Percentiles rank a stretch among this genome's conserved stretches.
These are phyloP conservation scores for Lathyrus aphaca DNA, from an alignment of 306 rosid species.

Conservation along the genomic window DNA sequence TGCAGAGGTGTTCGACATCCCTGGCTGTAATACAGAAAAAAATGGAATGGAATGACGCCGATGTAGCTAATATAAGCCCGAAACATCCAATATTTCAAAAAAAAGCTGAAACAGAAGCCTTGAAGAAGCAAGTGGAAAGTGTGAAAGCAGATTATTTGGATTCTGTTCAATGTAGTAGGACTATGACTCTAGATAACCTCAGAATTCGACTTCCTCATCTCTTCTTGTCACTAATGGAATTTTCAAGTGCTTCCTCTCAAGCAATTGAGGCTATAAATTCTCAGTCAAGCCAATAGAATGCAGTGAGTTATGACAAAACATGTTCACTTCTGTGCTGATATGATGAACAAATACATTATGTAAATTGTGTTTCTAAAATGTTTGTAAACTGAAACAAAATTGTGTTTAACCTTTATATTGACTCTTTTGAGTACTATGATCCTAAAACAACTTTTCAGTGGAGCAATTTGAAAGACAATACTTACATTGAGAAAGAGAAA, in stretches of 20 bases:
- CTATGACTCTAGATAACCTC: slow-evolving; percentile 62
- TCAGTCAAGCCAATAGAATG: slow-evolving; percentile 43
- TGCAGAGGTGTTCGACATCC: slow-evolving; percentile 54
- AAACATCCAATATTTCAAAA: slow-evolving; percentile 64
- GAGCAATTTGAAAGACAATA: slow-evolving; percentile 18
- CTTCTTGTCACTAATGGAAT: slow-evolving; percentile 62
- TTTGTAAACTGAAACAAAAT: slow-evolving; percentile 27
- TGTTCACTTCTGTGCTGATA: slow-evolving; percentile 21
- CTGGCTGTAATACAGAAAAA: slow-evolving; percentile 58
- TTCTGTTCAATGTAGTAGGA: slow-evolving; percentile 54
- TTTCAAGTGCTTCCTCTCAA: slow-evolving; percentile 60
- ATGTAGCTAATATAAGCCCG: slow-evolving; percentile 52
- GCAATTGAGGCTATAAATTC: slow-evolving; percentile 56
- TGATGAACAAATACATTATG: slow-evolving; percentile 31
- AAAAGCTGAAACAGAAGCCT: slow-evolving; percentile 61
- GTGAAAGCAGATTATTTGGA: slow-evolving; percentile 55
- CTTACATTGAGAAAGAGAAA: not conserved
- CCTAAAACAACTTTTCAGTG: not conserved
- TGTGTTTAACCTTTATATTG: slow-evolving; percentile 24
- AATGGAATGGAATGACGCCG: slow-evolving; percentile 43
- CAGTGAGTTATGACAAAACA: slow-evolving; percentile 39
- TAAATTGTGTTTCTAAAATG: not conserved
- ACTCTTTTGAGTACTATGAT: slow-evolving; percentile 25
- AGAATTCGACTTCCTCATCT: slow-evolving; percentile 69
- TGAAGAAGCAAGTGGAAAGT: slow-evolving; percentile 63